These are phyloP conservation scores for Calocybe gangraenosa DNA, from an alignment of 768 basidiomycete genomes.

Conservation along the genomic window DNA sequence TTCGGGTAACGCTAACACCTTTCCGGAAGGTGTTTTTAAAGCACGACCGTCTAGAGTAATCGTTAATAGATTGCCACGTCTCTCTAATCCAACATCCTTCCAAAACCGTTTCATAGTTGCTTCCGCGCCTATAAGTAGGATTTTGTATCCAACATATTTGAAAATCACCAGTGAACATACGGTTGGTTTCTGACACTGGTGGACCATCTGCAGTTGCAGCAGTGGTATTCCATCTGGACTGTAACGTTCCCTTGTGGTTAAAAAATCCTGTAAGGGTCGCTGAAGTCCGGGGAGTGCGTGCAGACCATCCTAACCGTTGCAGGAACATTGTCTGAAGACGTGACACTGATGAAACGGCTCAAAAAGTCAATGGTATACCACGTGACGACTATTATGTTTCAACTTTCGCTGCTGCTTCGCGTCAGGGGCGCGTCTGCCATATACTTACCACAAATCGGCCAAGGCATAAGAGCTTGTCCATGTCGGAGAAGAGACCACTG, in stretches of 20 bases:
- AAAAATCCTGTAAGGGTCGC: conserved; percentile 7
- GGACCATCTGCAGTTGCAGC: conserved; percentile 35
- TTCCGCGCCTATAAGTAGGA: conserved; percentile 63
- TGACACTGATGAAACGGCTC: not conserved
- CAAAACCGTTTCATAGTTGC: conserved; percentile 87
- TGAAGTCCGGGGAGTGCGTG: conserved; percentile 7
- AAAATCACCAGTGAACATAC: conserved; percentile 31
- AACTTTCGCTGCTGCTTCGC: not conserved
- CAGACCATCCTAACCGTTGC: conserved; percentile 17
- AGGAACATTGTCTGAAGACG: conserved; percentile 14
- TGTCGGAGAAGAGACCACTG: conserved; percentile 11
- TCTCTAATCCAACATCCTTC: conserved; percentile 82
- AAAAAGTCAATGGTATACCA: conserved; percentile 16
- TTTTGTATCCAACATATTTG: not conserved
- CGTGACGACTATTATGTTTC: conserved; percentile 16
- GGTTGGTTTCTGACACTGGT: conserved; percentile 58
- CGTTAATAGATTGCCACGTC: conserved; percentile 44
- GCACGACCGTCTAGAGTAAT: conserved; percentile 81
- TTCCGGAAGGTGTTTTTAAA: conserved; percentile 87
- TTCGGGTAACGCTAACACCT: conserved; percentile 64
- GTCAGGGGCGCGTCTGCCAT: not conserved
- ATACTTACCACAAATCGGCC: not conserved
- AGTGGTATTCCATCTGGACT: conserved; percentile 22
- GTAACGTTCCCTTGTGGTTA: not conserved
- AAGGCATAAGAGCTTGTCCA: not conserved